Percentiles rank a stretch among this genome's conserved stretches.
Conservation (phyloP, 805 yeast genomes). For the Cyberlindnera saturnus region DNA sequence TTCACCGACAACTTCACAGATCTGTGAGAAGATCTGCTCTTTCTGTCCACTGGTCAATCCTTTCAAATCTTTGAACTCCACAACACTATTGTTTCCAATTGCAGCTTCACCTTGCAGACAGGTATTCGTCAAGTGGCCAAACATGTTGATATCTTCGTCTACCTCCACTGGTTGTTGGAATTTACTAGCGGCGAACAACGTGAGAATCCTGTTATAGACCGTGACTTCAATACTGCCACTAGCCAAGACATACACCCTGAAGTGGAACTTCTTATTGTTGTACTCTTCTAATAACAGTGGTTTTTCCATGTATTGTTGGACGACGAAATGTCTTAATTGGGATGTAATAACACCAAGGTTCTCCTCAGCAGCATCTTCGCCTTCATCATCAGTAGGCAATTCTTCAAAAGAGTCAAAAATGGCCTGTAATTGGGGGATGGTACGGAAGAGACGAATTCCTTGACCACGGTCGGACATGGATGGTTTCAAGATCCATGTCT, state of each 20-base stretch:
- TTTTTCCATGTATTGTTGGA: constrained; percentile 68
- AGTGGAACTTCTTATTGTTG: constrained; percentile 74
- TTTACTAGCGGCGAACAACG: constrained; percentile 63
- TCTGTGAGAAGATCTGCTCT: constrained; percentile 41
- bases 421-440: constrained; percentile 71
- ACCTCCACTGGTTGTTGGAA: constrained; percentile 33
- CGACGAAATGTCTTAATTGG: constrained; percentile 84
- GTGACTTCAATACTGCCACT: constrained; percentile 69
- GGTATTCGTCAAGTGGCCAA: constrained; percentile 88
- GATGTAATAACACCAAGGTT: constrained; percentile 72
- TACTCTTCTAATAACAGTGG: constrained; percentile 65
- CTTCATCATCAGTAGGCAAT: constrained; percentile 56
- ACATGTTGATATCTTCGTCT: constrained; percentile 34
- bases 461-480: constrained; percentile 97
- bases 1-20: constrained; percentile 60
- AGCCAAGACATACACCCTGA: constrained; percentile 77
- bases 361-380: constrained; percentile 37
- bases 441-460: constrained; percentile 79
- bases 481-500: constrained; percentile 88
- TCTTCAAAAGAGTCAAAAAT: constrained; percentile 86
- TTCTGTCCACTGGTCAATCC: constrained; percentile 35
- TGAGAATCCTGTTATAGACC: constrained; percentile 75
- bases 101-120: constrained; percentile 66
- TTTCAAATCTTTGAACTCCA: constrained; percentile 52
- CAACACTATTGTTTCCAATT: constrained; percentile 40